Evolutionary conservation across 495 filamentous ascomycete genomes (phyloP).

Genomic region (Neurospora sp.): DNA sequence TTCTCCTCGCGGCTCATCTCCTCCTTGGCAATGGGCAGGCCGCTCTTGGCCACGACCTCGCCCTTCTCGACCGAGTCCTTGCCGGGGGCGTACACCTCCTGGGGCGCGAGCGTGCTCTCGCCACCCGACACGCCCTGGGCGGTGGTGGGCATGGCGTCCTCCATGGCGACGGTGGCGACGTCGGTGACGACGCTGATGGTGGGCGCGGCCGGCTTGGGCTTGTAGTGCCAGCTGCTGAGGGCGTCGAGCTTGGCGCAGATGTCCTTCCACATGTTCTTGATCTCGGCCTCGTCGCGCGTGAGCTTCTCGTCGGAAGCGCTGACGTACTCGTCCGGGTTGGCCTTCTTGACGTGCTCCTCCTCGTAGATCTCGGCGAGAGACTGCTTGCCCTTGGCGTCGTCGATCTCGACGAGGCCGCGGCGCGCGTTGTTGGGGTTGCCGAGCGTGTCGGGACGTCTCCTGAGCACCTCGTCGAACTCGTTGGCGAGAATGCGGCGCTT

Average conservation of each 20-base stretch:
- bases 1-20: slow-evolving; percentile 92
- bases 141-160: slow-evolving; percentile 83
- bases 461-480: slow-evolving; percentile 88
- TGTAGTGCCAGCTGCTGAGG: slow-evolving; percentile 90
- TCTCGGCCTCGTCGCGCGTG: slow-evolving; percentile 73
- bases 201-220: slow-evolving; percentile 70
- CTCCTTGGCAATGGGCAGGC: slow-evolving; percentile 68
- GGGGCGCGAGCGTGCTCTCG: slow-evolving; percentile 75
- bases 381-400: slow-evolving; percentile 78
- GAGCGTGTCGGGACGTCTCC: slow-evolving; percentile 64
- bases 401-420: slow-evolving; percentile 66
- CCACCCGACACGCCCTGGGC: slow-evolving; percentile 62
- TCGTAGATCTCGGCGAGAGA: slow-evolving; percentile 91
- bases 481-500: slow-evolving; percentile 84
- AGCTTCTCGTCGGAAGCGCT: slow-evolving; percentile 74
- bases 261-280: slow-evolving; percentile 74
- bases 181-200: slow-evolving; percentile 79
- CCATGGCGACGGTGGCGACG: slow-evolving; percentile 82
- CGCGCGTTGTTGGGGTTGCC: slow-evolving; percentile 43
- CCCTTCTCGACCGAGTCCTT: slow-evolving; percentile 52
- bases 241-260: slow-evolving; percentile 74
- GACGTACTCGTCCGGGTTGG: slow-evolving; percentile 69
- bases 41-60: slow-evolving; percentile 72
- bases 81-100: slow-evolving; percentile 82
- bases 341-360: slow-evolving; percentile 71